A percentile compares a stretch with the other conserved stretches of the same genome.
Conservation (phyloP, 441 rosid genomes). For the Raphanus hybrid region DNA sequence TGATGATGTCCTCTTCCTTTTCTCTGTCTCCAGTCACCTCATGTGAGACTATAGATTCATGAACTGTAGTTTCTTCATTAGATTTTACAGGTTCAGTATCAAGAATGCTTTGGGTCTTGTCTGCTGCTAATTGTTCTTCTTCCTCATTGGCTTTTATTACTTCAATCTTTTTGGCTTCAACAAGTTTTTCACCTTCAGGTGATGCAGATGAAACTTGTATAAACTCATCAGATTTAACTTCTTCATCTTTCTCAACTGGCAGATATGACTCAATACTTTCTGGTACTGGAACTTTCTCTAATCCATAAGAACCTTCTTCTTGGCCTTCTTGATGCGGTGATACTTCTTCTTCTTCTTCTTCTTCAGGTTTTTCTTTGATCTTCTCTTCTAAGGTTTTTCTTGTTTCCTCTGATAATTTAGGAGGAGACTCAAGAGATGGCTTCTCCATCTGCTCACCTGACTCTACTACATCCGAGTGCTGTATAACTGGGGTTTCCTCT, state of each 20-base stretch:
- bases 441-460: conserved; percentile 37
- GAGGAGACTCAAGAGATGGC: conserved; percentile 36
- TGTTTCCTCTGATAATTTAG: conserved; percentile 40
- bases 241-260: conserved; percentile 27
- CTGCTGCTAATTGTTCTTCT: conserved; percentile 1
- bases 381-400: conserved; percentile 37
- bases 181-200: conserved; percentile 15
- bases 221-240: conserved; percentile 32
- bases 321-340: conserved; percentile 38
- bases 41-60: conserved; percentile 4
- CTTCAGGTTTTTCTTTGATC: conserved; percentile 37
- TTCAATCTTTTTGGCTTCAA: conserved; percentile 17
- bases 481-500: conserved; percentile 21
- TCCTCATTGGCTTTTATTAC: conserved; percentile 27
- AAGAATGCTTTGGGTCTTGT: conserved; percentile 19
- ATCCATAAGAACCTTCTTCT: conserved; percentile 34
- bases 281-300: conserved; percentile 26
- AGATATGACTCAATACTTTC: conserved; percentile 15
- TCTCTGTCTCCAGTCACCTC: conserved; percentile 8
- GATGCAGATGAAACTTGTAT: conserved; percentile 22
- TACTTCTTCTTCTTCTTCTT: conserved; percentile 15
- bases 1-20: conserved; percentile 13
- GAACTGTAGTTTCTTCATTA: not conserved
- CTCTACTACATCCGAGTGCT: conserved; percentile 30
- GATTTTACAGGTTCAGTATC: conserved; percentile 7